A percentile compares a stretch with the other conserved stretches of the same genome.
Conservation (phyloP, 306 rosid genomes). For the Castanospermum australe region DNA sequence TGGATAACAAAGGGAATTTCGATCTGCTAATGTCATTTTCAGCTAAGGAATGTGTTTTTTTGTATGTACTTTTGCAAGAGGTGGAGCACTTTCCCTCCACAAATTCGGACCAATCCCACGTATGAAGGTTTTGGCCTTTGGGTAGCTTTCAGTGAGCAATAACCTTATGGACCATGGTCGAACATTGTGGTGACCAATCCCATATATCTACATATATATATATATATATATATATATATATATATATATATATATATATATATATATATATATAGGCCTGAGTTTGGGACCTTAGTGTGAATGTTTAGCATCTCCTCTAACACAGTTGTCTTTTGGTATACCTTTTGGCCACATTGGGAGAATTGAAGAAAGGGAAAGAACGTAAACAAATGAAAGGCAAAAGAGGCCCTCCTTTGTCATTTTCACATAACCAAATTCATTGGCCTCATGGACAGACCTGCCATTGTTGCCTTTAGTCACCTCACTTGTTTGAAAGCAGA, state of each 20-base stretch:
- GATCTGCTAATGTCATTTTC: slow-evolving; percentile 35
- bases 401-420: slow-evolving; percentile 37
- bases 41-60: slow-evolving; percentile 15
- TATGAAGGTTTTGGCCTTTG: background rate
- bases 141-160: slow-evolving; percentile 36
- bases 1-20: slow-evolving; percentile 47
- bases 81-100: slow-evolving; percentile 40
- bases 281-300: background rate
- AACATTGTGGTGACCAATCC: background rate
- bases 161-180: slow-evolving; percentile 18
- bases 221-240: too few species aligned
- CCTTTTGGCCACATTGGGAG: slow-evolving; percentile 37
- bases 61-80: slow-evolving; percentile 1
- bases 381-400: slow-evolving; percentile 36
- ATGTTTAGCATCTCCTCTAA: slow-evolving; percentile 8
- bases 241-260: too few species aligned
- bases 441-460: slow-evolving; percentile 40
- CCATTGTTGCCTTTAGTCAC: slow-evolving; percentile 48
- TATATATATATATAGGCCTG: too few species aligned
- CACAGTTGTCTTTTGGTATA: slow-evolving; percentile 3
- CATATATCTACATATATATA: too few species aligned
- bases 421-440: slow-evolving; percentile 31
- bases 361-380: slow-evolving; percentile 43
- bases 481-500: slow-evolving; percentile 58
- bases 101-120: slow-evolving; percentile 30